phyloP scores from a whole-genome alignment of 352 stramenopile species.

The Phytophthora tubulina region DNA sequence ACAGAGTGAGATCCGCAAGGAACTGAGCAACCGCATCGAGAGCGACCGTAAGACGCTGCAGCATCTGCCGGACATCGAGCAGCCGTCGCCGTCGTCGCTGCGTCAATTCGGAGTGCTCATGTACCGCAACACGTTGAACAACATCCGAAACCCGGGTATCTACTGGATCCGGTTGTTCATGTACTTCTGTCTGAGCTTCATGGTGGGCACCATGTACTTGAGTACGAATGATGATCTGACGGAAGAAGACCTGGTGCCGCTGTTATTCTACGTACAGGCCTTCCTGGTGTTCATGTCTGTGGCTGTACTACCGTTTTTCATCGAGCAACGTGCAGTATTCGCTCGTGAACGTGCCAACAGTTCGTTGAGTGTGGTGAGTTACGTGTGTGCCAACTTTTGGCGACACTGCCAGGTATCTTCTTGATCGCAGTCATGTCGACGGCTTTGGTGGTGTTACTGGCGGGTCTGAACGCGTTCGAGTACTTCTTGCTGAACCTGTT shows the following conservation, averaged over 20 bases:
- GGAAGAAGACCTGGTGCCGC: constrained; percentile 51
- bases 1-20: constrained; percentile 18
- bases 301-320: constrained; percentile 87
- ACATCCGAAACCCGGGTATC: constrained; percentile 71
- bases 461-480: constrained; percentile 63
- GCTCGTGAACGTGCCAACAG: constrained; percentile 71
- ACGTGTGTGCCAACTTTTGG: constrained; percentile 81
- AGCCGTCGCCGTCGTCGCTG: constrained; percentile 34
- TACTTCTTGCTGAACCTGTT: constrained; percentile 77
- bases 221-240: constrained; percentile 53
- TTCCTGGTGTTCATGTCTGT: constrained; percentile 93
- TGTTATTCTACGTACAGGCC: constrained; percentile 89
- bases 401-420: constrained; percentile 67
- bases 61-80: constrained; percentile 34
- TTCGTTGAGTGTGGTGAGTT: constrained; percentile 78
- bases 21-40: constrained; percentile 20
- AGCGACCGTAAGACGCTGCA: constrained; percentile 33
- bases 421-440: constrained; percentile 73
- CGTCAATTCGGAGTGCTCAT: constrained; percentile 58
- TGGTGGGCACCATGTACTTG: constrained; percentile 82
- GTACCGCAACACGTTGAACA: constrained; percentile 70
- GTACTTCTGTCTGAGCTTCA: constrained; percentile 75
- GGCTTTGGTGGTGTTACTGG: constrained; percentile 57
- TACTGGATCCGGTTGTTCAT: constrained; percentile 79
- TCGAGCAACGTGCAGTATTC: constrained; percentile 83